A percentile compares a stretch with the other conserved stretches of the same genome.
Conservation (phyloP, 352 stramenopile species). For the Pythium brachiatum region DNA sequence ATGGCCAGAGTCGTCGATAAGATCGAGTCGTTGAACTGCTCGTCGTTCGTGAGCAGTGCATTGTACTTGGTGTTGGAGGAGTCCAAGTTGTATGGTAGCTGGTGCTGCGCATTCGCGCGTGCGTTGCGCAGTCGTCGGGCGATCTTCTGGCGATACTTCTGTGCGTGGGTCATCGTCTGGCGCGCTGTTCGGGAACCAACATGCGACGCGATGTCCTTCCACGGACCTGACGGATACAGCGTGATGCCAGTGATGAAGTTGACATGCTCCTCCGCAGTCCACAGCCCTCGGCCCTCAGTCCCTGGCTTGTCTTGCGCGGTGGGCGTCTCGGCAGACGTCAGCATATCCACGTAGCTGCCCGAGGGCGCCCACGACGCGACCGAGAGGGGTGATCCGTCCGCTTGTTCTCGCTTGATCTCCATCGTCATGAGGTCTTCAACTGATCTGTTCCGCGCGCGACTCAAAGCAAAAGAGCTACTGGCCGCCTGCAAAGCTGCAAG, state of each 20-base stretch:
- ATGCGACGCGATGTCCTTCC: slow-evolving; percentile 77
- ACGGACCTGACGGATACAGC: slow-evolving; percentile 68
- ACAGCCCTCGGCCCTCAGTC: slow-evolving; percentile 60
- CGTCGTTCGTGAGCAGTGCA: slow-evolving; percentile 62
- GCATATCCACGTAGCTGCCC: slow-evolving; percentile 28
- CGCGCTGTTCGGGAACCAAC: slow-evolving; percentile 68
- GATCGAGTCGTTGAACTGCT: slow-evolving; percentile 83
- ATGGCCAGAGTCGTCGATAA: slow-evolving; percentile 73
- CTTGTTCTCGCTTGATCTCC: slow-evolving; percentile 26
- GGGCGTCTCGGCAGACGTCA: slow-evolving; percentile 19
- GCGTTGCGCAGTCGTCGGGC: slow-evolving; percentile 65
- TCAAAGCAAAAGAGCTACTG: slow-evolving; percentile 26
- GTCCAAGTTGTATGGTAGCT: slow-evolving; percentile 65
- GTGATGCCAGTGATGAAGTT: slow-evolving; percentile 78
- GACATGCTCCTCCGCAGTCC: slow-evolving; percentile 69
- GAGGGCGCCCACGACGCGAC: slow-evolving; percentile 23
- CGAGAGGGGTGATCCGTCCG: slow-evolving; percentile 24
- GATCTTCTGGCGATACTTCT: slow-evolving; percentile 87
- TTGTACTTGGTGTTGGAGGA: slow-evolving; percentile 62
- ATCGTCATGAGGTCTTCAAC: slow-evolving; percentile 12
- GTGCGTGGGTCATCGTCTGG: slow-evolving; percentile 80
- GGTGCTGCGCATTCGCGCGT: slow-evolving; percentile 64
- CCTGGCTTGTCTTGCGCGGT: slow-evolving; percentile 30
- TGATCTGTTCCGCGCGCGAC: not conserved
- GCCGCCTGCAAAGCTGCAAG: not conserved